A percentile compares a stretch with the other conserved stretches of the same genome.
phyloP scores from a whole-genome alignment of 805 yeast genomes.

The Lipomyces mesembrius region DNA sequence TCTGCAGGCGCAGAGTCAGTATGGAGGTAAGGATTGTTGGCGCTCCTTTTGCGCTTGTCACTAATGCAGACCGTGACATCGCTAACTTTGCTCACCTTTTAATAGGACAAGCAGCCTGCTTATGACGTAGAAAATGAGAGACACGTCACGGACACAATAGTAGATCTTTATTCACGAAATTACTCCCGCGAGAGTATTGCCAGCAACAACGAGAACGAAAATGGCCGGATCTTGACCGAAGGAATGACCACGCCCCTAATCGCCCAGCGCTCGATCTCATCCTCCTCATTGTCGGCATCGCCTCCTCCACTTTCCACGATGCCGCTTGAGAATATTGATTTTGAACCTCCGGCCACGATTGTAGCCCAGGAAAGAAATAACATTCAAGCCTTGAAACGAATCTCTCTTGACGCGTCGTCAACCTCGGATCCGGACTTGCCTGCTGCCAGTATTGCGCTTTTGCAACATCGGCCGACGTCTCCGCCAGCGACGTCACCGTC shows the following conservation, averaged over 20 bases:
- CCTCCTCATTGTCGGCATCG: slow-evolving; percentile 11
- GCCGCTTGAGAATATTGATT: slow-evolving; percentile 29
- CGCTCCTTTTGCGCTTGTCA: not conserved
- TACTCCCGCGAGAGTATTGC: not conserved
- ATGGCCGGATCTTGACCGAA: not conserved
- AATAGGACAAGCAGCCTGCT: not conserved
- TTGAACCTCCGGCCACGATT: slow-evolving; percentile 43
- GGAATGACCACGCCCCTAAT: not conserved
- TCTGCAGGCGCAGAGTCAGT: not conserved
- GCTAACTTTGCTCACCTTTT: not conserved
- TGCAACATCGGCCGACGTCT: slow-evolving; percentile 13
- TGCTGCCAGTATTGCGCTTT: slow-evolving; percentile 13
- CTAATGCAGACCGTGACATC: not conserved
- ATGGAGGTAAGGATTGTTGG: not conserved
- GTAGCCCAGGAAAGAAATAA: slow-evolving; percentile 51
- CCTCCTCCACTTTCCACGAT: slow-evolving; percentile 14
- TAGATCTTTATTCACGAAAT: slow-evolving; percentile 10
- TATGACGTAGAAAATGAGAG: not conserved
- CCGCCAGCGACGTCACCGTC: slow-evolving; percentile 12
- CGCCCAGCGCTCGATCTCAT: slow-evolving; percentile 5
- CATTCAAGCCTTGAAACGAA: slow-evolving; percentile 49
- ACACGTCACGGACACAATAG: slow-evolving; percentile 17
- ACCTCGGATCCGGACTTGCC: slow-evolving; percentile 51
- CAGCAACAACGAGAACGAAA: slow-evolving; percentile 1
- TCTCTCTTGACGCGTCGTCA: slow-evolving; percentile 48